Evolutionary conservation across 768 basidiomycete genomes (phyloP).

Genomic region (Pisolithus orientalis): DNA sequence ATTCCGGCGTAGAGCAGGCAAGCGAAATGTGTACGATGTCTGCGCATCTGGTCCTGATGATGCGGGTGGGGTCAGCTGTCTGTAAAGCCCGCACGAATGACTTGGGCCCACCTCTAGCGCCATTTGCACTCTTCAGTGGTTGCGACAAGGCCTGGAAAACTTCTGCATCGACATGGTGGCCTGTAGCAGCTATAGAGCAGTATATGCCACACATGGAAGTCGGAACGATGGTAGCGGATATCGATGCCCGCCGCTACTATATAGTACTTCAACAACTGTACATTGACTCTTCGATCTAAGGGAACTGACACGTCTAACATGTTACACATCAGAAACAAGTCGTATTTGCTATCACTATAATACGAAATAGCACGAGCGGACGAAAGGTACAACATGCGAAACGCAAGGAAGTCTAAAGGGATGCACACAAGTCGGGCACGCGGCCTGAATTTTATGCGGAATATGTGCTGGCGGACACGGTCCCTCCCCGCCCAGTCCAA

Average conservation of each 20-base stretch:
- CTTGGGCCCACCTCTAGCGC: conserved; percentile 46
- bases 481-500: conserved; percentile 98
- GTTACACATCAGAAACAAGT: too few species aligned
- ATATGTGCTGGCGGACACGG: conserved; percentile 88
- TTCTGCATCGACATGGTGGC: conserved; percentile 2
- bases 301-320: too few species aligned
- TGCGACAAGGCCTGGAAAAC: conserved; percentile 19
- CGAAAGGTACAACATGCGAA: not conserved
- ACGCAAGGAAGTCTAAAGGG: conserved; percentile 12
- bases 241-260: not conserved
- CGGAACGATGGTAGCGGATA: not conserved
- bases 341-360: too few species aligned
- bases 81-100: not conserved
- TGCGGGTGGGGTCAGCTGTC: not conserved
- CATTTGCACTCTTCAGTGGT: conserved; percentile 44
- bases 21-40: conserved; percentile 21
- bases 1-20: conserved; percentile 4
- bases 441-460: conserved; percentile 38
- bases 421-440: conserved; percentile 1
- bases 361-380: not conserved
- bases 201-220: conserved; percentile 67
- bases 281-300: too few species aligned
- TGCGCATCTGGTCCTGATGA: conserved; percentile 63
- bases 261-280: too few species aligned
- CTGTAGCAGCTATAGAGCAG: conserved; percentile 31